A percentile compares a stretch with the other conserved stretches of the same genome.
Evolutionary conservation across 495 filamentous ascomycete genomes (phyloP).

Genomic region (Podospora comata): DNA sequence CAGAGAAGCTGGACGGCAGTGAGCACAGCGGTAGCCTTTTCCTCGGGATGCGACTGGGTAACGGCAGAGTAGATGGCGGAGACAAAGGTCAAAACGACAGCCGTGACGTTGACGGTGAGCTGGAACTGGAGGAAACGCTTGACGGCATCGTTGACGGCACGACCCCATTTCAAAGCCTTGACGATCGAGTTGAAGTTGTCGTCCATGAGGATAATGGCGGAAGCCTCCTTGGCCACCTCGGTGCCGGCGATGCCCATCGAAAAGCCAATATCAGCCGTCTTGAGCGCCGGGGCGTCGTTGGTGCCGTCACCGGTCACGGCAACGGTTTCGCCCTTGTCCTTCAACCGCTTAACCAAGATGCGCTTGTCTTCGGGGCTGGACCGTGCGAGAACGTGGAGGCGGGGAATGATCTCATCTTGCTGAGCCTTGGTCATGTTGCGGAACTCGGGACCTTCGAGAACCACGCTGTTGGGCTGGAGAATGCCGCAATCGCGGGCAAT

Average conservation of each 20-base stretch:
- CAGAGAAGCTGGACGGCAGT: constrained; percentile 85
- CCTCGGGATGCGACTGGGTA: constrained; percentile 21
- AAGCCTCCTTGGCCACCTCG: constrained; percentile 91
- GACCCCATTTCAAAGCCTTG: constrained; percentile 86
- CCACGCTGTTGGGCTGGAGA: constrained; percentile 64
- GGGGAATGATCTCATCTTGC: constrained; percentile 70
- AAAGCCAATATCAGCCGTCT: constrained; percentile 84
- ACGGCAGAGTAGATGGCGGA: constrained; percentile 62
- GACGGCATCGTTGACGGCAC: constrained; percentile 86
- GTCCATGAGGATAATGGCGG: constrained; percentile 87
- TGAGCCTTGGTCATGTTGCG: constrained; percentile 67
- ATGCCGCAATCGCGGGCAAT: constrained; percentile 85
- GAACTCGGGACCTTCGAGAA: constrained; percentile 84
- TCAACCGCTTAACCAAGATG: constrained; percentile 70
- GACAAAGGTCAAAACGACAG: constrained; percentile 78
- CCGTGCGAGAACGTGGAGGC: constrained; percentile 77
- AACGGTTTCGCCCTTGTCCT: constrained; percentile 73
- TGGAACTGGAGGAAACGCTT: constrained; percentile 91
- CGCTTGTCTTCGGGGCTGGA: constrained; percentile 88
- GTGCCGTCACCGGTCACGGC: constrained; percentile 88
- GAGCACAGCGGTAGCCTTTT: constrained; percentile 64
- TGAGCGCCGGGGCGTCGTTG: constrained; percentile 84
- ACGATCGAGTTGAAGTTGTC: constrained; percentile 88
- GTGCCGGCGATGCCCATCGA: constrained; percentile 91
- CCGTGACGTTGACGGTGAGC: constrained; percentile 87